Evolutionary conservation across 2,329 filamentous ascomycete species (phyloP).

Genomic region (Arthrobotrys musiformis): DNA sequence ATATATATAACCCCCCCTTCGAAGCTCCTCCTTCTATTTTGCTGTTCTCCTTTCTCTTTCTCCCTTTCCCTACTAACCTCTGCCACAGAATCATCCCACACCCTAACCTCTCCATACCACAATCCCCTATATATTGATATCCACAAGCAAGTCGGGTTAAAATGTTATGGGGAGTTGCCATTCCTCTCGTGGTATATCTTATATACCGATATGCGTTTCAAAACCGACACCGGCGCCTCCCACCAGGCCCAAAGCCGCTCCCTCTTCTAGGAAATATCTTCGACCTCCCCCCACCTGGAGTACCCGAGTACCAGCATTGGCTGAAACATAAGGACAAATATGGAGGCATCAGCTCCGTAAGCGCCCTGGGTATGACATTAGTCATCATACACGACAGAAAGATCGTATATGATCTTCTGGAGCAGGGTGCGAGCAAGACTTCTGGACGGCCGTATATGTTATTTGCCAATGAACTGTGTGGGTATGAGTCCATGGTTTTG

Average conservation of each 20-base stretch:
- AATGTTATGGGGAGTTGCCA: not conserved
- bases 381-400: constrained; percentile 62
- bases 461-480: constrained; percentile 60
- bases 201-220: constrained; percentile 43
- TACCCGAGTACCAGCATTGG: constrained; percentile 64
- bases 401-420: constrained; percentile 61
- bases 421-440: constrained; percentile 60
- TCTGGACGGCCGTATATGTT: constrained; percentile 60
- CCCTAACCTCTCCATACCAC: no score
- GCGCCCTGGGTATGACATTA: constrained; percentile 62
- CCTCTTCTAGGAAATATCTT: constrained; percentile 67
- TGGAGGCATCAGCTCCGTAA: constrained; percentile 63
- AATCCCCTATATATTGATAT: not conserved
- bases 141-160: no score
- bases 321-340: constrained; percentile 64
- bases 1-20: no score
- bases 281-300: constrained; percentile 64
- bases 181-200: not conserved
- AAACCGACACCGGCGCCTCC: constrained; percentile 60
- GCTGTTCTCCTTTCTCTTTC: no score
- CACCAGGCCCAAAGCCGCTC: constrained; percentile 67
- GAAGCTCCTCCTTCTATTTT: no score
- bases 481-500: constrained; percentile 53
- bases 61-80: no score
- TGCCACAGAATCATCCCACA: no score